Conservation (phyloP, 1,284 basidiomycete species). For the Cutaneotrichosporon arboriforme region DNA sequence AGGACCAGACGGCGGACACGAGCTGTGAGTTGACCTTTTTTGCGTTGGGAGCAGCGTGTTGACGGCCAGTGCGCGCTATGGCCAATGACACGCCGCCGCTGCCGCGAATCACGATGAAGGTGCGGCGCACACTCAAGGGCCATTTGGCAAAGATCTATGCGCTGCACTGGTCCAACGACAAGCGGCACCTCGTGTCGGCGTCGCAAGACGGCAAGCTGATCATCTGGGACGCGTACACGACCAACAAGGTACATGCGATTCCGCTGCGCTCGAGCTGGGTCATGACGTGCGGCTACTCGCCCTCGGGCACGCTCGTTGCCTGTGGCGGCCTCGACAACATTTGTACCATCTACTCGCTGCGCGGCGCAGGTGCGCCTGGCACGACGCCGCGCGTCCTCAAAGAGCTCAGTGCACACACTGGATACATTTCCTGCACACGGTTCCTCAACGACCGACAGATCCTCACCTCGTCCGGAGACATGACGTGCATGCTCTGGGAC, state of each 20-base stretch:
- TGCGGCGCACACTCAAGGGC: conserved; percentile 87
- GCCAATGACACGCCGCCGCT: conserved; percentile 91
- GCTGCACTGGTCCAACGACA: conserved; percentile 97
- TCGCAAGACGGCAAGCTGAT: conserved; percentile 99
- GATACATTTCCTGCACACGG: conserved; percentile 94
- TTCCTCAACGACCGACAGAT: conserved; percentile 99
- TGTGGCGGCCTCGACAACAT: conserved; percentile 99
- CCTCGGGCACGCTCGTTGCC: conserved; percentile 92
- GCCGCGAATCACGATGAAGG: conserved; percentile 91
- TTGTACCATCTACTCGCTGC: conserved; percentile 89
- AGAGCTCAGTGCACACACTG: conserved; percentile 92
- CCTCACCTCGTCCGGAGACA: conserved; percentile 93
- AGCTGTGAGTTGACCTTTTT: conserved; percentile 58
- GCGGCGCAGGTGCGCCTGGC: conserved; percentile 47
- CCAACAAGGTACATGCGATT: conserved; percentile 99
- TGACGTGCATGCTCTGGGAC: conserved; percentile 99
- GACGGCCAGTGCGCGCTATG: conserved; percentile 75
- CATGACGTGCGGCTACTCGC: conserved; percentile 99
- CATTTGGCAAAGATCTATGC: conserved; percentile 99
- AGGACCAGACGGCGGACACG: conserved; percentile 92
- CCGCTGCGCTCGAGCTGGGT: conserved; percentile 97
- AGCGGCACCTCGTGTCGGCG: conserved; percentile 93
- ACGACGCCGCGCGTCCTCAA: conserved; percentile 56
- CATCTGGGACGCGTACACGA: conserved; percentile 99
- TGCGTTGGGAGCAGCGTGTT: conserved; percentile 4